These are phyloP conservation scores for Chrysosporium keratinophilum DNA, from an alignment of 2,329 filamentous ascomycete genomes.

Conservation along the genomic window DNA sequence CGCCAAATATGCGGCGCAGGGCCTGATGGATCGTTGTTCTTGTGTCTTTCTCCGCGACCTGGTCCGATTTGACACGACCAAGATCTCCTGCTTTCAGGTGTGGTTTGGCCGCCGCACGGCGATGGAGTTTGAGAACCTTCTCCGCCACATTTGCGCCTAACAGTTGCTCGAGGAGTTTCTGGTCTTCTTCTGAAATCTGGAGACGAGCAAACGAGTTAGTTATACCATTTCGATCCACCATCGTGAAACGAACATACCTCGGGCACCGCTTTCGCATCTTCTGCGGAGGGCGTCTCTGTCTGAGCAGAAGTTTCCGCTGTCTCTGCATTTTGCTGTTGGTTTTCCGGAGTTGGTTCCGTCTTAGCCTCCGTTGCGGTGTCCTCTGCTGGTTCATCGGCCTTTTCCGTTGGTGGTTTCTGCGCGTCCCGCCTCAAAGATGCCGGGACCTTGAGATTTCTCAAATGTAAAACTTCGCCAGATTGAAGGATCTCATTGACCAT, in stretches of 20 bases:
- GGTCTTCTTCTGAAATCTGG: conserved; percentile 35
- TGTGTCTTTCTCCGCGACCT: conserved; percentile 50
- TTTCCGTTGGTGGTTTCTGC: not conserved
- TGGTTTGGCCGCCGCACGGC: conserved; percentile 44
- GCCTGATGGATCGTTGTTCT: conserved; percentile 55
- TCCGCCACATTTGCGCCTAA: conserved; percentile 45
- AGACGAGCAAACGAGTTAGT: not conserved
- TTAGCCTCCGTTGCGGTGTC: not conserved
- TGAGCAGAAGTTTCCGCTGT: conserved; percentile 13
- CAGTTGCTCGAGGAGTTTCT: conserved; percentile 33
- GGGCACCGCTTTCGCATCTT: not conserved
- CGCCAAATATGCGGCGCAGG: conserved; percentile 69
- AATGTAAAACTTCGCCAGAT: conserved; percentile 64
- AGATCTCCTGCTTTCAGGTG: conserved; percentile 48
- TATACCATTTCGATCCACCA: not conserved
- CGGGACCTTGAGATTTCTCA: conserved; percentile 42
- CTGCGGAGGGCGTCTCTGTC: conserved; percentile 1
- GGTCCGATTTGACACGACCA: conserved; percentile 42
- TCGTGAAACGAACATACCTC: not conserved
- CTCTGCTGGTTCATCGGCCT: not conserved
- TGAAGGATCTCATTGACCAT: conserved; percentile 79
- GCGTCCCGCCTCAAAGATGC: conserved; percentile 12
- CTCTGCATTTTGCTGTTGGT: conserved; percentile 7
- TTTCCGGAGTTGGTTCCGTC: not conserved
- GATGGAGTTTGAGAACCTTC: conserved; percentile 47